Evolutionary conservation across 2,329 filamentous ascomycete genomes (phyloP).

Genomic region (Didymella glomerata): DNA sequence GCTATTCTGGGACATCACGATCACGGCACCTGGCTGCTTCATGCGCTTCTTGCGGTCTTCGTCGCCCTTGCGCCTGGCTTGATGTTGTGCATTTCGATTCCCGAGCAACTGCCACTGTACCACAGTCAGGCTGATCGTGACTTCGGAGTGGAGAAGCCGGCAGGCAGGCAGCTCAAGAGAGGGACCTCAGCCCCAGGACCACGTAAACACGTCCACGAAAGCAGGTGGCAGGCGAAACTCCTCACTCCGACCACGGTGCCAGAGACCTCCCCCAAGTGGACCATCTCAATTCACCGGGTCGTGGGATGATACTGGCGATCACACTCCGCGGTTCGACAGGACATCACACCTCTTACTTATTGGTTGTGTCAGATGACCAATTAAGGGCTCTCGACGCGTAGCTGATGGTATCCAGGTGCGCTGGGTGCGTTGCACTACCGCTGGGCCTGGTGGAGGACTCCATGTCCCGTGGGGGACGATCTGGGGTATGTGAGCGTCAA

Average conservation of each 20-base stretch:
- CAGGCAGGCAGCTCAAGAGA: slow-evolving; percentile 10
- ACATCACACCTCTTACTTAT: slow-evolving; percentile 14
- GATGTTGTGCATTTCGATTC: background rate
- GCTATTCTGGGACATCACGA: slow-evolving; percentile 21
- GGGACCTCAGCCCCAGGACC: slow-evolving; percentile 8
- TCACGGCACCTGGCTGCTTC: slow-evolving; percentile 13
- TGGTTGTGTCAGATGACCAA: slow-evolving; percentile 31
- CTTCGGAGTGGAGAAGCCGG: background rate
- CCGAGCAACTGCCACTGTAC: slow-evolving; percentile 15
- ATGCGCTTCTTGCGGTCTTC: slow-evolving; percentile 13
- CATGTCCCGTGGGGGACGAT: slow-evolving; percentile 30
- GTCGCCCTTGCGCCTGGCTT: slow-evolving; percentile 22
- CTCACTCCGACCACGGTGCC: slow-evolving; percentile 6
- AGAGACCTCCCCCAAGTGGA: slow-evolving; percentile 9
- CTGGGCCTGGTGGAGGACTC: slow-evolving; percentile 22
- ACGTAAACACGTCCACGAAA: slow-evolving; percentile 2
- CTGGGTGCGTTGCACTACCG: slow-evolving; percentile 34
- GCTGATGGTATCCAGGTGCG: slow-evolving; percentile 26
- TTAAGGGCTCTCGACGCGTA: slow-evolving; percentile 19
- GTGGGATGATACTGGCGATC: slow-evolving; percentile 24
- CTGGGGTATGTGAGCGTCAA: slow-evolving; percentile 33
- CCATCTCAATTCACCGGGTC: slow-evolving; percentile 9
- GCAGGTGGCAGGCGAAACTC: background rate
- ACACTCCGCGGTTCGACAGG: slow-evolving; percentile 21
- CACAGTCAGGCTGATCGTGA: slow-evolving; percentile 2